phyloP scores from a whole-genome alignment of 495 filamentous ascomycete genomes.

The Podospora didyma region DNA sequence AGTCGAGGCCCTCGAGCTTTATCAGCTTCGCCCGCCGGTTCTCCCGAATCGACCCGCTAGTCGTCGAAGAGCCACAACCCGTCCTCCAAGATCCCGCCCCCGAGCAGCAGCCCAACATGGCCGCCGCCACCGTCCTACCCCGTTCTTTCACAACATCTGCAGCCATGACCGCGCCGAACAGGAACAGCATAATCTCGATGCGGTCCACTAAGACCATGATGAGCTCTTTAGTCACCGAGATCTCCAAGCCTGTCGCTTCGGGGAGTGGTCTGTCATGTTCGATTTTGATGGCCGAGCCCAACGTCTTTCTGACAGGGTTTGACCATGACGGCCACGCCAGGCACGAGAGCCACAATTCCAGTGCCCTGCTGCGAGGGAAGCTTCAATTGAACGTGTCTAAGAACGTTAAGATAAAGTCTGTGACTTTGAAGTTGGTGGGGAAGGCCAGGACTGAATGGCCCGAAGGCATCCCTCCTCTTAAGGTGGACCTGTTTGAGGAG shows the following conservation, averaged over 20 bases:
- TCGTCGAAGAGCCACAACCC: neutral
- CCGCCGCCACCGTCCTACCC: conserved; percentile 12
- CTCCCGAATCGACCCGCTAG: conserved; percentile 18
- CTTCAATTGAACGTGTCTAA: conserved; percentile 81
- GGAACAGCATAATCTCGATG: conserved; percentile 43
- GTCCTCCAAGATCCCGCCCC: neutral
- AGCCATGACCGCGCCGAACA: conserved; percentile 22
- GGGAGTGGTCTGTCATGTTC: conserved; percentile 69
- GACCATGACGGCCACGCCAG: conserved; percentile 70
- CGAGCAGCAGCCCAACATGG: conserved; percentile 24
- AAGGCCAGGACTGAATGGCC: conserved; percentile 93
- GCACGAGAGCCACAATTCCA: conserved; percentile 51
- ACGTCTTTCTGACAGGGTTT: conserved; percentile 85
- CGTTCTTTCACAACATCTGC: conserved; percentile 8
- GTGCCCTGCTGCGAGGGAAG: conserved; percentile 81
- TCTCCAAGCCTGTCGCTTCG: conserved; percentile 67
- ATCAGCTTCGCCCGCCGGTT: conserved; percentile 25
- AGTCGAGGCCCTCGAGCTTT: conserved; percentile 26
- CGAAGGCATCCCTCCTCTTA: conserved; percentile 91
- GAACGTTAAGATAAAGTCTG: conserved; percentile 89
- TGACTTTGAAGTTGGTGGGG: conserved; percentile 81
- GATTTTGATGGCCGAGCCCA: conserved; percentile 80
- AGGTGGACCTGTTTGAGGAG: conserved; percentile 77
- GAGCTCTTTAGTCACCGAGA: conserved; percentile 38
- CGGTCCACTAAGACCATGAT: conserved; percentile 40